Conservation (phyloP, 2,329 filamentous ascomycete genomes). For the Leptographium lundbergii region DNA sequence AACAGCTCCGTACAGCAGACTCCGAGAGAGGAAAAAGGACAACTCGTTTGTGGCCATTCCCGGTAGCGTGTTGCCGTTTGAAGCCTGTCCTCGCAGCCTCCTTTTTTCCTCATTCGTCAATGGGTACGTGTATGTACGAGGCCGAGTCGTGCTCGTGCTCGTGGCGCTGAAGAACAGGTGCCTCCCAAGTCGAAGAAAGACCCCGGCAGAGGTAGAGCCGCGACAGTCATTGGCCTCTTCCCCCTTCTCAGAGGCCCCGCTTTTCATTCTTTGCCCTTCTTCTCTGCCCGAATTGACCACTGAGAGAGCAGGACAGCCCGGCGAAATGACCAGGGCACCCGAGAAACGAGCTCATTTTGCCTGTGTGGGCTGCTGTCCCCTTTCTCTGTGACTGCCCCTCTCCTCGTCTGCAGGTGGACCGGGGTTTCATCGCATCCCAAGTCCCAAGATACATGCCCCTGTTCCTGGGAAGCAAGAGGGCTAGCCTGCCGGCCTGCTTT, state of each 20-base stretch:
- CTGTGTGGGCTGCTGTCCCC: background rate
- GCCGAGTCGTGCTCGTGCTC: background rate
- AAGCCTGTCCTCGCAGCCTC: background rate
- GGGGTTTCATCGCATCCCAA: background rate
- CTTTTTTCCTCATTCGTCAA: background rate
- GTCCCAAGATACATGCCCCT: background rate
- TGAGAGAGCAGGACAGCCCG: background rate
- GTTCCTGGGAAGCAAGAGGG: background rate
- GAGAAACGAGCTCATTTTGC: background rate
- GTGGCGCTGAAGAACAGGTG: background rate
- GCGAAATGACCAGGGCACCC: background rate
- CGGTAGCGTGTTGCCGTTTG: background rate
- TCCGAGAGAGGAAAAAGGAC: background rate
- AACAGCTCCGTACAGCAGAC: background rate
- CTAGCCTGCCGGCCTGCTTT: background rate
- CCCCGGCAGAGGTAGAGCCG: background rate
- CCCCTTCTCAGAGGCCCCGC: background rate
- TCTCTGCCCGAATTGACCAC: background rate
- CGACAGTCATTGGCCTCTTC: background rate
- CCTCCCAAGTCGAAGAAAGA: background rate
- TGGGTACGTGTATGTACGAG: background rate
- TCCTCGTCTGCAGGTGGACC: background rate
- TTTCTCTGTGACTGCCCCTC: background rate
- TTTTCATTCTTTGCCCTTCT: background rate
- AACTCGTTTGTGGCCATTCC: background rate